A percentile compares a stretch with the other conserved stretches of the same genome.
phyloP scores from a whole-genome alignment of 179 eudicot genomes.

The Pouteria campechiana region DNA sequence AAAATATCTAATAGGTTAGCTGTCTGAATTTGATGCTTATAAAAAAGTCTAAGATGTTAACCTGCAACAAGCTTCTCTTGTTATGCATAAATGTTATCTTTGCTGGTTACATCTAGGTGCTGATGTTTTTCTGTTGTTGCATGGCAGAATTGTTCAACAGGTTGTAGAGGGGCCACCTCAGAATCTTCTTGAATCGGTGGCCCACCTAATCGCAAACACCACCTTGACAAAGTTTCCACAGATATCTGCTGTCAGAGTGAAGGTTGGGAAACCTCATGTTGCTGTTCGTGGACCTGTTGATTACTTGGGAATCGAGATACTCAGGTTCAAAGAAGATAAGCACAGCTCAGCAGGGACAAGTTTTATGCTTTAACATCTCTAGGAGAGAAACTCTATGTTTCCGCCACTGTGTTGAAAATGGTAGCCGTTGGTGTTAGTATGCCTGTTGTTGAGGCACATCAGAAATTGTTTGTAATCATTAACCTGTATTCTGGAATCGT shows the following conservation, averaged over 20 bases:
- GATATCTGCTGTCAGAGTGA: conserved; percentile 58
- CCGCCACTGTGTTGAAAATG: no score
- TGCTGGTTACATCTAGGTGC: neutral
- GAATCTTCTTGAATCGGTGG: conserved; percentile 71
- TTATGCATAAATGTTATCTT: neutral
- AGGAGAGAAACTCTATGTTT: no score
- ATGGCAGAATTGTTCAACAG: conserved; percentile 56
- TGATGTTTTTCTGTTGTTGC: neutral
- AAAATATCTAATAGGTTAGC: no score
- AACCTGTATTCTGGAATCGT: no score
- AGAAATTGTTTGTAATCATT: no score
- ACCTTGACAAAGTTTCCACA: conserved; percentile 41
- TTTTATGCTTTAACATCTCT: no score
- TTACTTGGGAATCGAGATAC: conserved; percentile 79
- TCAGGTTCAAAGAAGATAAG: no score
- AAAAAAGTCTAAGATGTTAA: no score
- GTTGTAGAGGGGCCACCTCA: conserved; percentile 69
- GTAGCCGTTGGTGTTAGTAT: no score
- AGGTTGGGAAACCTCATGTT: conserved; percentile 84
- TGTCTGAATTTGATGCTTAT: neutral
- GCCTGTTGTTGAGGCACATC: no score
- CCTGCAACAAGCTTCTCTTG: no score
- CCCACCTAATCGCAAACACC: conserved; percentile 52
- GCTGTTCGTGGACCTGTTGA: conserved; percentile 74
- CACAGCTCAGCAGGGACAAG: no score